Evolutionary conservation across 2,329 filamentous ascomycete species (phyloP).

Genomic region (Sordariomycetes sp.): DNA sequence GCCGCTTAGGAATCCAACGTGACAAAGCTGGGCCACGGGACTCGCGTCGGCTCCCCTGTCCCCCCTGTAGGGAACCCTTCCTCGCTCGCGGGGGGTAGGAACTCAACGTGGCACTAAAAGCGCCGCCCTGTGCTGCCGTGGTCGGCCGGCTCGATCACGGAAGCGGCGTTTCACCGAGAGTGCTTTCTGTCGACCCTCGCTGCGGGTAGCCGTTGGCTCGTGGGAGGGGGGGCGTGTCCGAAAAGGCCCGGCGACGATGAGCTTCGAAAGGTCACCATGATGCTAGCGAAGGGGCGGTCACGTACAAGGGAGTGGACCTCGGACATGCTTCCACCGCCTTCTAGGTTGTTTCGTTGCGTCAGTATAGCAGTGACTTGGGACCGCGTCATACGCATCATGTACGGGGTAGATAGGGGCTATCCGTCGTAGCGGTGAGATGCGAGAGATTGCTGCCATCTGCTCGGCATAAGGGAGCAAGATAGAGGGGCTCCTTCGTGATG

Average conservation of each 20-base stretch:
- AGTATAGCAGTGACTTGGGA: background rate
- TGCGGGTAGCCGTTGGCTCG: background rate
- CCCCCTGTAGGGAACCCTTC: background rate
- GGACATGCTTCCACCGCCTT: background rate
- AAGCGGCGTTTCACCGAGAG: background rate
- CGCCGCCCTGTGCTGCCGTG: background rate
- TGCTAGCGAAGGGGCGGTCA: background rate
- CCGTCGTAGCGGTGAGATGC: background rate
- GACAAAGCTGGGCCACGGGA: background rate
- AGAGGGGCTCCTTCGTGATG: background rate
- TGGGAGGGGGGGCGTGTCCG: background rate
- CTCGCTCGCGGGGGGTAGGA: background rate
- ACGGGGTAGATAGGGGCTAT: background rate
- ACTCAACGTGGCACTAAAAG: background rate
- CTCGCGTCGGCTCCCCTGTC: background rate
- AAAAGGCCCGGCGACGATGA: background rate
- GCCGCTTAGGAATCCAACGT: background rate
- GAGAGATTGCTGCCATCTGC: background rate
- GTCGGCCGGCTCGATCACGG: background rate
- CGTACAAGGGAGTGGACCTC: background rate
- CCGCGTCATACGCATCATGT: background rate
- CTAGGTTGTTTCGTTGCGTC: background rate
- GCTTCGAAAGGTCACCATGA: background rate
- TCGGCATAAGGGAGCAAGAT: background rate
- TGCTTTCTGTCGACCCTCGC: background rate